Conservation (phyloP, 2,329 filamentous ascomycete species). For the Talaromyces atroroseus region DNA sequence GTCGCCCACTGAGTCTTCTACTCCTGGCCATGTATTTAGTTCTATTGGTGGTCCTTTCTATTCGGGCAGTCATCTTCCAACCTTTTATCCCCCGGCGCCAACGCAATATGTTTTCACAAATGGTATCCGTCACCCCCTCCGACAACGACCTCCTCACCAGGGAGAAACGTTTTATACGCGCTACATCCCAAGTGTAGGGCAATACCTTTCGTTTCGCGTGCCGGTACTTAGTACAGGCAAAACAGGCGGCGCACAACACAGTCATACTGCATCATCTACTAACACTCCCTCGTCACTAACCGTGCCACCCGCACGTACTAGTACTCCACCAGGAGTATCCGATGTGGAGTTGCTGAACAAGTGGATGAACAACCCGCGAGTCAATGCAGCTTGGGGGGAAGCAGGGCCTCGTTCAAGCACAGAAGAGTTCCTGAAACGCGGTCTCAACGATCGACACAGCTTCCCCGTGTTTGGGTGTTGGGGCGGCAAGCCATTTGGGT, state of each 20-base stretch:
- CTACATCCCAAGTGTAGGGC: conserved; percentile 72
- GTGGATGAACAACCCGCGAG: conserved; percentile 85
- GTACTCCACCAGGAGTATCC: conserved; percentile 33
- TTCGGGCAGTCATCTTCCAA: conserved; percentile 78
- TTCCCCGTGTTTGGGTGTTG: conserved; percentile 91
- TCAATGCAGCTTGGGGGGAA: conserved; percentile 78
- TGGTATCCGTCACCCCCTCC: conserved; percentile 74
- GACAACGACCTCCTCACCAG: conserved; percentile 82
- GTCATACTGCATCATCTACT: conserved; percentile 26
- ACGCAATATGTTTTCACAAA: conserved; percentile 75
- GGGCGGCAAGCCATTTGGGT: conserved; percentile 93
- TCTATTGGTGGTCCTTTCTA: conserved; percentile 62
- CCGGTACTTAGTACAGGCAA: conserved; percentile 59
- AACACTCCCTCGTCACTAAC: conserved; percentile 37
- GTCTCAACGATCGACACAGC: conserved; percentile 64
- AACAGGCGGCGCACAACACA: conserved; percentile 21
- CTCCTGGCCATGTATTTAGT: conserved; percentile 25
- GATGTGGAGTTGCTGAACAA: conserved; percentile 68
- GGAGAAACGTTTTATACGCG: conserved; percentile 88
- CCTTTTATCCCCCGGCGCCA: conserved; percentile 81
- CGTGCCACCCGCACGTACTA: conserved; percentile 34
- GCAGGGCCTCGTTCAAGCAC: conserved; percentile 53
- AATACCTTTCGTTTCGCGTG: conserved; percentile 84
- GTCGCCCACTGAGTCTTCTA: conserved; percentile 22
- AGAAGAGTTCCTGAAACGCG: conserved; percentile 61